phyloP scores from a whole-genome alignment of 208 protist species.

The Trypanosoma conorhini region DNA sequence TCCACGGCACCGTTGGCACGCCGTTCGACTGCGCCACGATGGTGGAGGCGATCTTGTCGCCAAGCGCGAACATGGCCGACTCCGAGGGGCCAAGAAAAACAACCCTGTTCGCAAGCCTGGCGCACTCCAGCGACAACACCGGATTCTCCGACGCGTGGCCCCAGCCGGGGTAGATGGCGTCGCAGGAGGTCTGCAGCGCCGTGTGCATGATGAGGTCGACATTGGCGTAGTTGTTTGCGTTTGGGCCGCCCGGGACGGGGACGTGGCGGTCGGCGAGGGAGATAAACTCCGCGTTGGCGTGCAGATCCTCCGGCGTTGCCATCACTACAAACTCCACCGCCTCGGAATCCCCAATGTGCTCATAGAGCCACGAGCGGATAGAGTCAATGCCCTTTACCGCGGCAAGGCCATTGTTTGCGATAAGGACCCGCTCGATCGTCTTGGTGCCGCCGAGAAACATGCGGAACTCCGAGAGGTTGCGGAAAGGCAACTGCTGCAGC shows the following conservation, averaged over 20 bases:
- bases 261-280: slow-evolving; percentile 95
- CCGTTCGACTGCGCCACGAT: slow-evolving; percentile 97
- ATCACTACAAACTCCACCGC: slow-evolving; percentile 97
- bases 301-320: slow-evolving; percentile 98
- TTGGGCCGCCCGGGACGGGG: slow-evolving; percentile 96
- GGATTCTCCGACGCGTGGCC: slow-evolving; percentile 99
- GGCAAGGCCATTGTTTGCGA: slow-evolving; percentile 99
- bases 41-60: slow-evolving; percentile 98
- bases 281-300: slow-evolving; percentile 98
- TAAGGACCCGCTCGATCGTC: slow-evolving; percentile 90
- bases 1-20: slow-evolving; percentile 96
- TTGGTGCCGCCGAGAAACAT: slow-evolving; percentile 54
- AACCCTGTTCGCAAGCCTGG: slow-evolving; percentile 49
- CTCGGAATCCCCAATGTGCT: slow-evolving; percentile 94
- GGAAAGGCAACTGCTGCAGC: slow-evolving; percentile 22
- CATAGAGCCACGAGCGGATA: slow-evolving; percentile 96
- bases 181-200: slow-evolving; percentile 87
- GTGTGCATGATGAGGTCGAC: slow-evolving; percentile 98
- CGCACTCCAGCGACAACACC: slow-evolving; percentile 88
- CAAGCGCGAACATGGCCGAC: slow-evolving; percentile 92
- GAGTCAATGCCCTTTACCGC: slow-evolving; percentile 98
- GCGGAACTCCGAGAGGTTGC: slow-evolving; percentile 53
- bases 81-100: slow-evolving; percentile 82
- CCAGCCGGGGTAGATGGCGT: slow-evolving; percentile 99
- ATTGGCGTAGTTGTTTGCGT: slow-evolving; percentile 99